phyloP scores from a whole-genome alignment of 768 basidiomycete genomes.

The Termitomyces sp. region DNA sequence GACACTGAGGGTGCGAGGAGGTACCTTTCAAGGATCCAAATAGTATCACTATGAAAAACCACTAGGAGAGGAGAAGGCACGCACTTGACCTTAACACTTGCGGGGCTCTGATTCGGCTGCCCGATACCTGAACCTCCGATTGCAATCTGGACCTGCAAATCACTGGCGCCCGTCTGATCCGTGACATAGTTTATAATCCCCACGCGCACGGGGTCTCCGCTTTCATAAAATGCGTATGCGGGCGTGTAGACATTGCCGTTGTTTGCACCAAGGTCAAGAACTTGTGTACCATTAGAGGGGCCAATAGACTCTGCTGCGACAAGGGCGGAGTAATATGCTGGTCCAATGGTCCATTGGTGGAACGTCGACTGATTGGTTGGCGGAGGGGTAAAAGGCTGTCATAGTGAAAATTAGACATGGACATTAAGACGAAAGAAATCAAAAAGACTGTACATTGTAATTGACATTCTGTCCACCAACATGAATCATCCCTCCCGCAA shows the following conservation, averaged over 20 bases:
- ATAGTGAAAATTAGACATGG: constrained; percentile 30
- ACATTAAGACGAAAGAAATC: constrained; percentile 25
- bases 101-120: constrained; percentile 34
- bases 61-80: constrained; percentile 12
- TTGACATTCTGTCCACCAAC: constrained; percentile 61
- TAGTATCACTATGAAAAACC: neutral
- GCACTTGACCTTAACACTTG: constrained; percentile 55
- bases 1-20: constrained; percentile 43
- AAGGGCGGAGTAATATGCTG: constrained; percentile 73
- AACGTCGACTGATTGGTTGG: constrained; percentile 56
- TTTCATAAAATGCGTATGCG: constrained; percentile 72
- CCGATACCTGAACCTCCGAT: constrained; percentile 40
- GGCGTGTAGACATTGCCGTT: constrained; percentile 53
- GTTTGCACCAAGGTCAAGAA: constrained; percentile 61
- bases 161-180: constrained; percentile 55
- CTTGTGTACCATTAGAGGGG: constrained; percentile 52
- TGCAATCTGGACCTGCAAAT: constrained; percentile 49
- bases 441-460: constrained; percentile 55
- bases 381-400: constrained; percentile 52
- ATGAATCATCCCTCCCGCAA: constrained; percentile 46
- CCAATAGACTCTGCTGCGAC: constrained; percentile 69
- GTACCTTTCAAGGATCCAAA: constrained; percentile 41
- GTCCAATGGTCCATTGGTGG: constrained; percentile 73
- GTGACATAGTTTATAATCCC: constrained; percentile 71
- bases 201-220: constrained; percentile 55